These are phyloP conservation scores for Colletotrichum brevisporum DNA, from an alignment of 2,329 filamentous ascomycete species.

Conservation along the genomic window DNA sequence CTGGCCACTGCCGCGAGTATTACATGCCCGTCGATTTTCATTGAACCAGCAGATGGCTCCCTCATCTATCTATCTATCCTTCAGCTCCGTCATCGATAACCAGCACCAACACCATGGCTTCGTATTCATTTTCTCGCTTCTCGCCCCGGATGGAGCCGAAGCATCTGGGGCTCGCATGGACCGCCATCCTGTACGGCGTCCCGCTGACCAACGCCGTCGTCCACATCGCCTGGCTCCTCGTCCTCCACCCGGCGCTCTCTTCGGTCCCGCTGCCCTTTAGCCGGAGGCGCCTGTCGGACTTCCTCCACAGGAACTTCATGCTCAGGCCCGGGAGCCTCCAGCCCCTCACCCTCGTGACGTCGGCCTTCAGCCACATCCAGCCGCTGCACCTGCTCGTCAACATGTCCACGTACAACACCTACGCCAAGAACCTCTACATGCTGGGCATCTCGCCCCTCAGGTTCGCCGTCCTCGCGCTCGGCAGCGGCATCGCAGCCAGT, in stretches of 20 bases:
- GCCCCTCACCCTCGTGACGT: conserved; percentile 24
- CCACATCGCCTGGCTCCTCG: conserved; percentile 35
- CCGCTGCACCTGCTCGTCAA: conserved; percentile 34
- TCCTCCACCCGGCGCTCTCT: conserved; percentile 32
- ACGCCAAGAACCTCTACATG: conserved; percentile 15
- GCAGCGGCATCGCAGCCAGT: conserved; percentile 27
- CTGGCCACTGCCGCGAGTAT: too few species aligned
- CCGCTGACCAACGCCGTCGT: conserved; percentile 25
- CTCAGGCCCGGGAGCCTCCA: conserved; percentile 24
- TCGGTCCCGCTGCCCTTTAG: conserved; percentile 28
- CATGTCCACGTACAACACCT: conserved; percentile 34
- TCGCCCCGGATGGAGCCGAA: neutral
- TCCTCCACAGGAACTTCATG: conserved; percentile 28
- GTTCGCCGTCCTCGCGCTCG: conserved; percentile 23
- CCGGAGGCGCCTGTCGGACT: conserved; percentile 20
- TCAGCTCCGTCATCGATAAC: too few species aligned
- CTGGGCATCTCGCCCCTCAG: conserved; percentile 18
- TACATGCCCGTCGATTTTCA: too few species aligned
- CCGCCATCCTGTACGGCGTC: conserved; percentile 27
- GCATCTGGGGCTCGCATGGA: conserved; percentile 17
- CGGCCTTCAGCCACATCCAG: conserved; percentile 34
- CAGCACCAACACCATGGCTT: neutral
- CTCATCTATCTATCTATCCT: too few species aligned
- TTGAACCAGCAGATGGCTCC: too few species aligned
- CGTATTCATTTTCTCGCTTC: conserved; percentile 11